Conservation (phyloP, 2,329 filamentous ascomycete genomes). For the Claviceps africana region DNA sequence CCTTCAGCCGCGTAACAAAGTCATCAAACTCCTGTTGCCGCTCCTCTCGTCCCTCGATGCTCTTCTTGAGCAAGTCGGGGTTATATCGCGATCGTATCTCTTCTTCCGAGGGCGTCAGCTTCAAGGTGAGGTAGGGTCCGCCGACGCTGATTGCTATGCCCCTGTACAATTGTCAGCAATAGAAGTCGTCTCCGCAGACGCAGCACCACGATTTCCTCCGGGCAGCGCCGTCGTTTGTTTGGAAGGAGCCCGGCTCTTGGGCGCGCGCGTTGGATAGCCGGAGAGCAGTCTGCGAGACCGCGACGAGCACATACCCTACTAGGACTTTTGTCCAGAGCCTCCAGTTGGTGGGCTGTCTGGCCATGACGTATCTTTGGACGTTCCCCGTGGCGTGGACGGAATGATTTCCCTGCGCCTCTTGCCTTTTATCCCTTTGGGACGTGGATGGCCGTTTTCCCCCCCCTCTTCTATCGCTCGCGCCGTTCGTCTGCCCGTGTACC, state of each 20-base stretch:
- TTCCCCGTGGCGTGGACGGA: too few species aligned
- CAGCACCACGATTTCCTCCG: too few species aligned
- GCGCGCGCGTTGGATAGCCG: too few species aligned
- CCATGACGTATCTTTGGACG: conserved; percentile 12
- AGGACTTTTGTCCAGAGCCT: conserved; percentile 56
- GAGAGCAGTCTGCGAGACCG: too few species aligned
- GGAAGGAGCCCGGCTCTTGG: too few species aligned
- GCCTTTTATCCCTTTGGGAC: neutral
- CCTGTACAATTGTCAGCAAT: too few species aligned
- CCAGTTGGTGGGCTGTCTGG: conserved; percentile 39
- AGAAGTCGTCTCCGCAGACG: too few species aligned
- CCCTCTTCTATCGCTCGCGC: too few species aligned
- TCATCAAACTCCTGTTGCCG: conserved; percentile 77
- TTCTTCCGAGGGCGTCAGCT: conserved; percentile 71
- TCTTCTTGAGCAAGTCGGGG: conserved; percentile 81
- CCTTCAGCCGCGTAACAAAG: conserved; percentile 72
- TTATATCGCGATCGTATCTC: conserved; percentile 88
- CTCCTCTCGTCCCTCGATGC: conserved; percentile 63
- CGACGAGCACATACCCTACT: conserved; percentile 34
- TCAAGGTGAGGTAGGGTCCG: conserved; percentile 72
- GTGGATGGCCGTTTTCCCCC: too few species aligned
- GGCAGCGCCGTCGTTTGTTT: too few species aligned
- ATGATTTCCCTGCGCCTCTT: neutral
- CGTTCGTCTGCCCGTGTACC: too few species aligned
- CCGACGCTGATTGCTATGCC: conserved; percentile 61